Evolutionary conservation across 1,139 yeast species (phyloP), one percentile per base, ranked within the genome.

Genomic region (Yamadazyma taylorii): DNA sequence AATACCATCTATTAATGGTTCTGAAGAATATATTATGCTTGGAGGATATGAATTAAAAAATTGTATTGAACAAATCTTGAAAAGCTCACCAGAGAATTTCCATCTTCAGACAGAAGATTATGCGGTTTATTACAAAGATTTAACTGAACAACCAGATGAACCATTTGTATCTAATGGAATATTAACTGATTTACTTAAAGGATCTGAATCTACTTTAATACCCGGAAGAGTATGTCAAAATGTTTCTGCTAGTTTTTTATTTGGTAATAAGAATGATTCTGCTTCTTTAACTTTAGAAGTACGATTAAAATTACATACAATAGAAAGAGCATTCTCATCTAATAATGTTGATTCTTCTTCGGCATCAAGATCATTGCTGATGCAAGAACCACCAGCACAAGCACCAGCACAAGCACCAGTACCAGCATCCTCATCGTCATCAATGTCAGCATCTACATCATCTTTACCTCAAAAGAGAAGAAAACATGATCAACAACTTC

Each of bases 161-260:
- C 92, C 92, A 2, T 79, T 80, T 54, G 92, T 84, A 8, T 82
- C 87, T 14, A 75, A 79, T 47, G 92, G 92, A 0, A 66, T 79
- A 16, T 66, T 81, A 34, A 78, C 87, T 1, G 65, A 69, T 24
- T 53, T 70, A 28, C 43, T 69, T 9, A 38, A 51, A 15, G 50
- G 61, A 25, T 40, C 61, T 5, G 60, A 61, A 24, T 51, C 59
- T 5, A 57, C 58, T 30, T 56, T 80, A 24, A 68, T 84, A 12
- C 83, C 87, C 0, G 92, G 92, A 1, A 65, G 88, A 42, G 83
- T 84, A 16, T 82, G 89, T 50, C 82, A 82, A 36, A 83, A 79
- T 54, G 70, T 84, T 46, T 73, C 80, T 1, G 84, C 81, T 4
- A 66, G 66, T 38, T 68, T 61, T 38, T 48, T 70, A 58, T 60